These are phyloP conservation scores for Gigaspora rosea DNA, from an alignment of 192 early-diverging fungal genomes.

Conservation along the genomic window DNA sequence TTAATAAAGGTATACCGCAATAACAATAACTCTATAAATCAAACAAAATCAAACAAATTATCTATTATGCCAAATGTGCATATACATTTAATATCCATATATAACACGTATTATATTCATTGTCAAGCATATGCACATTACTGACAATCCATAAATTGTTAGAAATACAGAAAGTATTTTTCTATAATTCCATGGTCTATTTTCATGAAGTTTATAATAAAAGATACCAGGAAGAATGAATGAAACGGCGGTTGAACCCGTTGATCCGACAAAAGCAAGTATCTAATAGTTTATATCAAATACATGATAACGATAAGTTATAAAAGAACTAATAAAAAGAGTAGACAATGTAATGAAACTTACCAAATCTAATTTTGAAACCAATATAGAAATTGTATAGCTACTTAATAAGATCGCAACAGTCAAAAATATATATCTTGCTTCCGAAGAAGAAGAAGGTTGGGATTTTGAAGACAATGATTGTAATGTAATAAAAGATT, in stretches of 20 bases:
- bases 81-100: not conserved
- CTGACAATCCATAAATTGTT: constrained; percentile 65
- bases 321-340: not conserved
- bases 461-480: constrained; percentile 1
- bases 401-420: constrained; percentile 65
- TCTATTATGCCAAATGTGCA: no score
- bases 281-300: constrained; percentile 46
- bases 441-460: constrained; percentile 49
- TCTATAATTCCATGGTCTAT: constrained; percentile 61
- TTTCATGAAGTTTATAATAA: constrained; percentile 82
- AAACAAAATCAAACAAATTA: no score
- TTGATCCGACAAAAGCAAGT: constrained; percentile 91
- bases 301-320: not conserved
- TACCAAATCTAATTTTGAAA: constrained; percentile 79
- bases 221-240: constrained; percentile 95
- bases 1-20: no score
- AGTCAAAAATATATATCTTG: constrained; percentile 67
- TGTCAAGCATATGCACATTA: constrained; percentile 82
- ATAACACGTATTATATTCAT: constrained; percentile 56
- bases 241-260: constrained; percentile 93
- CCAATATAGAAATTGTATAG: constrained; percentile 73
- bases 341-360: constrained; percentile 11
- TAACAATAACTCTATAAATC: no score
- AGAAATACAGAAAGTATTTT: constrained; percentile 68
- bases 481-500: constrained; percentile 58